Conservation (phyloP, 225 moss, liverwort and hornwort genomes). For the Antitrichia curtipendula region DNA sequence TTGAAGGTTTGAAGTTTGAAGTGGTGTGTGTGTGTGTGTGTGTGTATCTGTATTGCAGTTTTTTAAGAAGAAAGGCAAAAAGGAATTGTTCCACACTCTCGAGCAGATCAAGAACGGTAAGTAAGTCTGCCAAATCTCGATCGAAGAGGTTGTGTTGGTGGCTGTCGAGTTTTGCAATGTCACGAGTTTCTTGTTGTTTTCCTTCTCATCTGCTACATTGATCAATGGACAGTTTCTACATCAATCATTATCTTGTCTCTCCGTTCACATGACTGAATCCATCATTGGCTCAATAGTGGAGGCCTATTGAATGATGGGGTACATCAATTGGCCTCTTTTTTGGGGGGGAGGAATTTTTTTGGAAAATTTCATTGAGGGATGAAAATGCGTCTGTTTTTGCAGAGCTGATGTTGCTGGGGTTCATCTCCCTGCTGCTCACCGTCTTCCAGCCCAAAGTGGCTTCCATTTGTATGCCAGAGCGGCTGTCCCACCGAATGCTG, state of each 20-base stretch:
- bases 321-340: not conserved
- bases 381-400: not conserved
- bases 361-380: not conserved
- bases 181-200: not conserved
- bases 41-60: slow-evolving; percentile 24
- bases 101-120: slow-evolving; percentile 76
- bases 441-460: slow-evolving; percentile 50
- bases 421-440: slow-evolving; percentile 82
- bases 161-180: not conserved
- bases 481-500: slow-evolving; percentile 32
- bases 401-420: slow-evolving; percentile 98
- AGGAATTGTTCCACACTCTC: slow-evolving; percentile 55
- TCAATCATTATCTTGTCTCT: not conserved
- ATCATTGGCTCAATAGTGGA: not conserved
- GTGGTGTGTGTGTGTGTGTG: too few species aligned
- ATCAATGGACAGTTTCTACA: not conserved
- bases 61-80: slow-evolving; percentile 41
- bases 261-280: not conserved
- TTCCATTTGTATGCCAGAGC: slow-evolving; percentile 52
- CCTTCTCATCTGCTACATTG: not conserved
- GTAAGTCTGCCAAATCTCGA: not conserved
- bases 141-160: not conserved
- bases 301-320: not conserved
- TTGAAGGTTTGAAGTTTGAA: not conserved
- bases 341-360: not conserved